Evolutionary conservation across 495 filamentous ascomycete species (phyloP).

Genomic region (Glarea lozoyensis): DNA sequence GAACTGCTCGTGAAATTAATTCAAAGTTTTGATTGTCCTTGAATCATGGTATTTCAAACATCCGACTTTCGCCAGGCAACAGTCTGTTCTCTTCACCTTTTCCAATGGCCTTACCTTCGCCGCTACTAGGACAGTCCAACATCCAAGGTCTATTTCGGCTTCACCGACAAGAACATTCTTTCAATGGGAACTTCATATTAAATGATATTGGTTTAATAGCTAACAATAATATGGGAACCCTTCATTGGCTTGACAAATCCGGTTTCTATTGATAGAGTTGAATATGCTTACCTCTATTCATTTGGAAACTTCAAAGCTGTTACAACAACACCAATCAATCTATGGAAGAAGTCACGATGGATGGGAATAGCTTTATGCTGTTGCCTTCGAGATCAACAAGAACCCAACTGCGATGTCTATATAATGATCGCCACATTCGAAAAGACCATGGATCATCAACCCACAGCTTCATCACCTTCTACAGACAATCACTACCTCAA

Average conservation of each 20-base stretch:
- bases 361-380: not conserved
- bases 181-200: conserved; percentile 2
- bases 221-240: not conserved
- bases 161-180: not conserved
- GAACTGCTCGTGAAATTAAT: too few relatives aligned
- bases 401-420: not conserved
- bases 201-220: not conserved
- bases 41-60: not conserved
- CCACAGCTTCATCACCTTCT: not conserved
- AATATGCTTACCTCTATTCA: not conserved
- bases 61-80: not conserved
- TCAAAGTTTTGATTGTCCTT: too few relatives aligned
- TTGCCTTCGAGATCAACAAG: not conserved
- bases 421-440: not conserved
- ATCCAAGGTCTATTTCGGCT: not conserved
- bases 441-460: not conserved
- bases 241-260: not conserved
- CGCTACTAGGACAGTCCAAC: not conserved
- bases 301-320: not conserved
- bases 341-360: conserved; percentile 1
- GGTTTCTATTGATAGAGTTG: not conserved
- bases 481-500: too few relatives aligned
- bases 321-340: not conserved
- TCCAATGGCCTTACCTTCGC: not conserved
- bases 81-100: not conserved